Percentiles rank a stretch among this genome's conserved stretches.
These are phyloP conservation scores for Cryptococcus sp. DNA, from an alignment of 1,284 basidiomycete species.

Conservation along the genomic window DNA sequence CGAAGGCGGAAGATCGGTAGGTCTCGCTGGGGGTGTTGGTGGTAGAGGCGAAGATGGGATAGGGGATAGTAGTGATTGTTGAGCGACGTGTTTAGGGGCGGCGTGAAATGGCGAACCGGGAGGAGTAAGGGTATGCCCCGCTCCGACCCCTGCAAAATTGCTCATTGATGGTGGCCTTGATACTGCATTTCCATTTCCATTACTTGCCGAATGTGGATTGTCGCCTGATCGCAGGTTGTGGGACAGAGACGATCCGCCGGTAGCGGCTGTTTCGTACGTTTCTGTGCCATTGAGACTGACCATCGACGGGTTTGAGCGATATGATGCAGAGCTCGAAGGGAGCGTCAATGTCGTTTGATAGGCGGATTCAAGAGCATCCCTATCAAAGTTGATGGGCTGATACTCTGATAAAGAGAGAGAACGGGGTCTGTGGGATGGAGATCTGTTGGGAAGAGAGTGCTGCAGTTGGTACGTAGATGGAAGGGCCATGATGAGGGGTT, in stretches of 20 bases:
- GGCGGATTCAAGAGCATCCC: conserved; percentile 29
- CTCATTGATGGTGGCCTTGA: background rate
- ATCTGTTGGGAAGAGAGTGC: conserved; percentile 32
- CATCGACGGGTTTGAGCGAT: conserved; percentile 5
- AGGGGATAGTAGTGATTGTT: conserved; percentile 15
- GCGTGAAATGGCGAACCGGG: conserved; percentile 30
- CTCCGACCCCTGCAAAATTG: conserved; percentile 32
- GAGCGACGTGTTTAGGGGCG: conserved; percentile 10
- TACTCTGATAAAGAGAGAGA: conserved; percentile 38
- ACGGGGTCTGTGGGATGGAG: conserved; percentile 24
- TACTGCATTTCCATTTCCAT: background rate
- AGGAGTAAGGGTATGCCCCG: conserved; percentile 36
- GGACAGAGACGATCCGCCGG: conserved; percentile 11
- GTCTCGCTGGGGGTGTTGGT: conserved; percentile 22
- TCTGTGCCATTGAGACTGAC: conserved; percentile 9
- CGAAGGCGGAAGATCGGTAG: conserved; percentile 10
- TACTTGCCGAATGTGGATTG: conserved; percentile 12
- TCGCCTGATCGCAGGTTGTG: conserved; percentile 16
- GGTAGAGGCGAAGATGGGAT: conserved; percentile 15
- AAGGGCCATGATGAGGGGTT: conserved; percentile 14
- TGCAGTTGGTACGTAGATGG: conserved; percentile 19
- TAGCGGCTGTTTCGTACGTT: conserved; percentile 12
- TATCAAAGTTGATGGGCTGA: conserved; percentile 36
- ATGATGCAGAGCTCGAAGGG: conserved; percentile 12
- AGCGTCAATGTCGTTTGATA: conserved; percentile 26